Evolutionary conservation across 2,329 filamentous ascomycete species (phyloP), one percentile per base, ranked within the genome.

Genomic region (Cercospora berteroae): DNA sequence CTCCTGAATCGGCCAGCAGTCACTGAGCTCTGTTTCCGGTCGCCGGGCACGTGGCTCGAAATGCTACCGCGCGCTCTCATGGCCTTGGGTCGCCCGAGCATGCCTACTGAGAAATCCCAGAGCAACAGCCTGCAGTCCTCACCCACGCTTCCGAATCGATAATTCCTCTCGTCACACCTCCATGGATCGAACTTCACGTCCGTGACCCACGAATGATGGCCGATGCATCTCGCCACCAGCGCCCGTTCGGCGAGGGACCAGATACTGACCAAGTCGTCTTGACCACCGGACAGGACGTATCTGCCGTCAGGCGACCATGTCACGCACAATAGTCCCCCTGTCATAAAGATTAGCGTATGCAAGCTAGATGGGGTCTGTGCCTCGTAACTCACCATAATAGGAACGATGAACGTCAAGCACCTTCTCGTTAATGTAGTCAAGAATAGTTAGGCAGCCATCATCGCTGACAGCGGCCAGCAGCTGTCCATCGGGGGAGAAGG

Each of bases 301-400:
- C 96, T 94, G 61, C 93, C 94, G 76, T 99, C 95, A 9, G 95
- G 95, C 6, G 94, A 97, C 95, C 95, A 99, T 80, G 93, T 96
- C 2, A 97, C 93, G 76, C 93, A 97, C 55, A 91, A 91, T 69
- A 99, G 85, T 3, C 93, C 94, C 23, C 61, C 61, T 63, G 23
- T 57, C 27, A 0, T 23, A 25, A 4, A 55, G 8, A 27, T 42
- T 5, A 56, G 48, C 48, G 13, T 2, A 16, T 20, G 48, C 2
- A n/a, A 57, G 10, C 36, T 9, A 12, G 33, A 13, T 13, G 5
- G 29, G 18, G 12, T 23, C 29, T 23, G n/a, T 10, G 20, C 18
- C 12, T 10, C 7, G 16, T 13, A 9, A 57, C 61, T 57, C 10
- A 57, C 95, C 95, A 75, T 97, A 99, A 81, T 97, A 99, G 64